Conservation (phyloP, 805 yeast species). For the Lipomyces lipofer region DNA sequence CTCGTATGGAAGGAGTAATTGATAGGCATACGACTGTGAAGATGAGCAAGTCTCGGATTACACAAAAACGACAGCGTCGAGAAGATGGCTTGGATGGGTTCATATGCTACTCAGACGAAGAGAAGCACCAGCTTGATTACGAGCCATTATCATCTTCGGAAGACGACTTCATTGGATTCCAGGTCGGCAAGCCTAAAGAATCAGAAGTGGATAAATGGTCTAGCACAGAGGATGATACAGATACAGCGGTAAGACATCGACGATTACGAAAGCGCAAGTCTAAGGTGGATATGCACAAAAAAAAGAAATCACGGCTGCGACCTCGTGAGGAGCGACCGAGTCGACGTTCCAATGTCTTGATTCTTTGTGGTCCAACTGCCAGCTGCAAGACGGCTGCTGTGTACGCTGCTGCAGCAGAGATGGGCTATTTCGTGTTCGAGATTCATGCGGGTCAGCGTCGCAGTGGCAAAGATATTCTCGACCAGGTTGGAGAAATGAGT, state of each 20-base stretch:
- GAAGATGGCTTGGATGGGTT: constrained; percentile 30
- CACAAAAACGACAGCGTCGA: not conserved
- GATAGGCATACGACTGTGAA: constrained; percentile 11
- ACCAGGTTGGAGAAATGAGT: constrained; percentile 70
- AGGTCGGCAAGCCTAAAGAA: not conserved
- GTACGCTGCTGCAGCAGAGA: constrained; percentile 61
- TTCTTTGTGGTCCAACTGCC: constrained; percentile 70
- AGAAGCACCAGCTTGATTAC: constrained; percentile 32
- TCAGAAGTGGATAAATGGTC: not conserved
- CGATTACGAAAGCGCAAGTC: not conserved
- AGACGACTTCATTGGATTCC: constrained; percentile 13
- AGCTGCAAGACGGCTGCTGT: constrained; percentile 77
- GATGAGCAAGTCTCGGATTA: not conserved
- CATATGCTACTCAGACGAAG: constrained; percentile 41
- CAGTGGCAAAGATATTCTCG: constrained; percentile 66
- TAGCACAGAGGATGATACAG: constrained; percentile 5
- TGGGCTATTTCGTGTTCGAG: constrained; percentile 76
- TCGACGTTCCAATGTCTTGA: constrained; percentile 44
- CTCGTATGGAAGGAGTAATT: constrained; percentile 35
- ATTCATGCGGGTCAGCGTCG: constrained; percentile 73
- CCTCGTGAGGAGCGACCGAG: constrained; percentile 44
- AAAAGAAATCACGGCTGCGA: constrained; percentile 13
- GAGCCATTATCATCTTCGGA: constrained; percentile 28
- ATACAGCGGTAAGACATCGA: not conserved
- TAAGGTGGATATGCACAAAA: not conserved